Evolutionary conservation across 2,329 filamentous ascomycete species (phyloP).

Genomic region (Penicillium griseofulvum): DNA sequence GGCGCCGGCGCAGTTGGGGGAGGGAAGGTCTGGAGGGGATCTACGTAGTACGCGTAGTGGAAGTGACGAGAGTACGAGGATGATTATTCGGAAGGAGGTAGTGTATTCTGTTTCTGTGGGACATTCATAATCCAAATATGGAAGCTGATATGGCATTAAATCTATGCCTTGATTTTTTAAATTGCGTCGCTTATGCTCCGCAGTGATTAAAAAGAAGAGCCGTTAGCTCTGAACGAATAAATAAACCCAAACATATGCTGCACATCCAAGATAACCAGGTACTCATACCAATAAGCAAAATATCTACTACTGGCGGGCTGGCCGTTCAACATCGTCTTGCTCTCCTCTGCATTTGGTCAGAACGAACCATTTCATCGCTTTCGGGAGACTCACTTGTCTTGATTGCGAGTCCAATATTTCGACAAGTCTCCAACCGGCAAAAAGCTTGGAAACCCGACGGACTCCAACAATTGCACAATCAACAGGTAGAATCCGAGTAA

Average conservation of each 20-base stretch:
- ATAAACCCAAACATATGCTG: no score
- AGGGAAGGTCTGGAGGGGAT: not conserved
- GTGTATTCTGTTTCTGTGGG: conserved; percentile 1
- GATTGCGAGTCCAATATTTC: conserved; percentile 10
- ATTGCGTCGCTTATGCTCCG: no score
- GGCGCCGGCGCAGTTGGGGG: not conserved
- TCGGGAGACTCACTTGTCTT: conserved; percentile 4
- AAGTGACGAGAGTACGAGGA: not conserved
- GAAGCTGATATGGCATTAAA: no score
- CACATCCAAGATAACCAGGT: not conserved
- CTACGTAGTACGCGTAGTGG: not conserved
- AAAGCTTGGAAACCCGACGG: conserved; percentile 53
- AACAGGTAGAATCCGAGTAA: conserved; percentile 55
- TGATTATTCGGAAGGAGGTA: conserved; percentile 1
- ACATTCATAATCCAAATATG: not conserved
- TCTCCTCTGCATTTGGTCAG: not conserved
- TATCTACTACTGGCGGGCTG: no score
- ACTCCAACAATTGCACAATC: conserved; percentile 53
- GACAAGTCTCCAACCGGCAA: conserved; percentile 44
- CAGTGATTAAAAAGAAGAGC: no score
- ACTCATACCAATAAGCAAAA: not conserved
- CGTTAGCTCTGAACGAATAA: no score
- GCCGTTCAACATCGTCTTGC: not conserved
- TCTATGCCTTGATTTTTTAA: no score
- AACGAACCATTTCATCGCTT: not conserved